phyloP scores from a whole-genome alignment of 805 yeast genomes.

The Candida stauntonica region DNA sequence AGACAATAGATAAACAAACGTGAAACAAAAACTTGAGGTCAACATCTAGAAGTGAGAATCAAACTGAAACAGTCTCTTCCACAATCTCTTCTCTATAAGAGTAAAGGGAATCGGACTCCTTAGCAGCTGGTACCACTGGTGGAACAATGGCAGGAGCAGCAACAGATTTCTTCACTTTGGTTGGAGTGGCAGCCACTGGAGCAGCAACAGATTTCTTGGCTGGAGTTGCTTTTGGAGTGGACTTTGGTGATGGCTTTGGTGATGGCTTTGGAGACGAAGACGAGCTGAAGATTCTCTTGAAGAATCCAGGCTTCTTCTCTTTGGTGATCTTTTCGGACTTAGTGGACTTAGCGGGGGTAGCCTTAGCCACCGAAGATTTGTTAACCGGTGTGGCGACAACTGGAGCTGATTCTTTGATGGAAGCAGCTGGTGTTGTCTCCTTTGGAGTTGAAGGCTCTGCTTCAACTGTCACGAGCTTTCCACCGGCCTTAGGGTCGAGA shows the following conservation, averaged over 20 bases:
- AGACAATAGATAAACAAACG: not conserved
- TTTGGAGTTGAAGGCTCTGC: not conserved
- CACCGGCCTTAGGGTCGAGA: too few species aligned
- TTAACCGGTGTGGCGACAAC: not conserved
- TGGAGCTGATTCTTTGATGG: too few species aligned
- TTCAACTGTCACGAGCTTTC: not conserved
- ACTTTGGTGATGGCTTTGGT: constrained; percentile 4
- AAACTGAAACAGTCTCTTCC: not conserved
- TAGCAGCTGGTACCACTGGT: constrained; percentile 5
- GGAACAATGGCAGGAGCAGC: constrained; percentile 1
- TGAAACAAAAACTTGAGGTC: not conserved
- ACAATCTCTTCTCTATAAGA: not conserved
- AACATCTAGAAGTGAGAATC: not conserved
- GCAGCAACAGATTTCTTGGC: constrained; percentile 6
- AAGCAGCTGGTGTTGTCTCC: constrained; percentile 1
- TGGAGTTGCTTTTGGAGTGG: constrained; percentile 10
- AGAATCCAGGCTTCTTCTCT: constrained; percentile 11
- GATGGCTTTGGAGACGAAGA: constrained; percentile 3
- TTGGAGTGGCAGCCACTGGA: constrained; percentile 1
- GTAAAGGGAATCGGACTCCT: not conserved
- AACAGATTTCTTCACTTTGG: constrained; percentile 2
- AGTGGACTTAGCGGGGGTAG: constrained; percentile 2
- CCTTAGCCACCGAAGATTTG: constrained; percentile 4
- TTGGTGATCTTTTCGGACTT: too few species aligned
- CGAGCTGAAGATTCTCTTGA: constrained; percentile 9